These are phyloP conservation scores for Cryptococcus depauperatus DNA, from an alignment of 1,284 basidiomycete genomes.

Conservation along the genomic window DNA sequence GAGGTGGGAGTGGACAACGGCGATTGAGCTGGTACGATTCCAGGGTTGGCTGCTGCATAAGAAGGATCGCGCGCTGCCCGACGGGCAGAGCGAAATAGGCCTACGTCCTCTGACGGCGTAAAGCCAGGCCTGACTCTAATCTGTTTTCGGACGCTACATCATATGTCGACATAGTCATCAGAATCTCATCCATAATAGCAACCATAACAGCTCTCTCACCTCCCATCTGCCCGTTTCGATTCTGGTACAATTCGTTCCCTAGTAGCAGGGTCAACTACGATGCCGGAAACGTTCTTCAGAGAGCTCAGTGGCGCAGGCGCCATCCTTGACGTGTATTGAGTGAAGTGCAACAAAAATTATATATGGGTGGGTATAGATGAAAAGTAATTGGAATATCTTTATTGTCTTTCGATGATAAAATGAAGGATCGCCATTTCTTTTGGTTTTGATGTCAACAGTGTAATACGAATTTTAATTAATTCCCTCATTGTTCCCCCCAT, in stretches of 20 bases:
- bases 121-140: constrained; percentile 85
- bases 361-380: too few relatives aligned
- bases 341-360: too few relatives aligned
- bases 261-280: constrained; percentile 70
- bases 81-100: constrained; percentile 67
- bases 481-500: too few relatives aligned
- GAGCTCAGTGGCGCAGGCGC: too few relatives aligned
- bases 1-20: constrained; percentile 32
- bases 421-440: too few relatives aligned
- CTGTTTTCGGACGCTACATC: constrained; percentile 74
- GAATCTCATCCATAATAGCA: background rate
- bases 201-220: constrained; percentile 53
- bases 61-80: constrained; percentile 58
- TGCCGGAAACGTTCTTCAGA: constrained; percentile 65
- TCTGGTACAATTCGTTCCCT: constrained; percentile 81
- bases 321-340: too few relatives aligned
- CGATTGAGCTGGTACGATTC: too few relatives aligned
- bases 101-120: constrained; percentile 88
- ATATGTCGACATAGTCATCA: background rate
- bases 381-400: too few relatives aligned
- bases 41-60: constrained; percentile 12
- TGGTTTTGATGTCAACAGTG: too few relatives aligned
- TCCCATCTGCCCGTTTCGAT: constrained; percentile 72
- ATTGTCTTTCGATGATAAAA: too few relatives aligned
- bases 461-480: too few relatives aligned